phyloP scores from a whole-genome alignment of 2,329 filamentous ascomycete species.

The Cladosporium sp. region DNA sequence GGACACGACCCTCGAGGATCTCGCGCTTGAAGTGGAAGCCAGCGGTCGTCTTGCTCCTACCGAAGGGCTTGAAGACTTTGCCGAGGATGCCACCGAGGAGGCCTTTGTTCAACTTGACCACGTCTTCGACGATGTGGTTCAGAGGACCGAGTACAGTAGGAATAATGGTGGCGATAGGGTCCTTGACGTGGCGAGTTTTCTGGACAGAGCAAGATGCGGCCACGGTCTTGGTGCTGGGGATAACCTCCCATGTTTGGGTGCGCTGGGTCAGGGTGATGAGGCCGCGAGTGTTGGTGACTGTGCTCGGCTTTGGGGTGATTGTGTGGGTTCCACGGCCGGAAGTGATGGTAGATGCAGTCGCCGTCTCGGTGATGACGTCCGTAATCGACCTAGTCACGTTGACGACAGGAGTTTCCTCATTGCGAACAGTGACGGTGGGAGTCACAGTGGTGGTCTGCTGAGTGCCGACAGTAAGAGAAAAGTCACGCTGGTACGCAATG shows the following conservation, averaged over 20 bases:
- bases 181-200: slow-evolving; percentile 15
- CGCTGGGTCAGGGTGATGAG: slow-evolving; percentile 25
- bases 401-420: slow-evolving; percentile 21
- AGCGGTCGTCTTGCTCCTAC: slow-evolving; percentile 7
- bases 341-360: slow-evolving; percentile 19
- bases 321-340: slow-evolving; percentile 17
- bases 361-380: slow-evolving; percentile 25
- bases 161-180: slow-evolving; percentile 25
- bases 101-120: slow-evolving; percentile 6
- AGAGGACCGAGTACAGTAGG: slow-evolving; percentile 23
- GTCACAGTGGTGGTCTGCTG: slow-evolving; percentile 29
- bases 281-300: slow-evolving; percentile 20
- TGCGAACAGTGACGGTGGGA: slow-evolving; percentile 21
- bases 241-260: slow-evolving; percentile 16
- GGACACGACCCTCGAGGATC: slow-evolving; percentile 18
- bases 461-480: slow-evolving; percentile 33
- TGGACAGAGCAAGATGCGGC: slow-evolving; percentile 14
- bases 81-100: slow-evolving; percentile 2
- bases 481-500: slow-evolving; percentile 43
- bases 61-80: slow-evolving; percentile 6
- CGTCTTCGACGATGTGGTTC: slow-evolving; percentile 8
- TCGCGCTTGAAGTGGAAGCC: slow-evolving; percentile 21
- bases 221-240: slow-evolving; percentile 17
- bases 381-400: slow-evolving; percentile 25
- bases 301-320: slow-evolving; percentile 17